Conservation (phyloP, 2,329 filamentous ascomycete genomes). For the Blastomyces silverae region DNA sequence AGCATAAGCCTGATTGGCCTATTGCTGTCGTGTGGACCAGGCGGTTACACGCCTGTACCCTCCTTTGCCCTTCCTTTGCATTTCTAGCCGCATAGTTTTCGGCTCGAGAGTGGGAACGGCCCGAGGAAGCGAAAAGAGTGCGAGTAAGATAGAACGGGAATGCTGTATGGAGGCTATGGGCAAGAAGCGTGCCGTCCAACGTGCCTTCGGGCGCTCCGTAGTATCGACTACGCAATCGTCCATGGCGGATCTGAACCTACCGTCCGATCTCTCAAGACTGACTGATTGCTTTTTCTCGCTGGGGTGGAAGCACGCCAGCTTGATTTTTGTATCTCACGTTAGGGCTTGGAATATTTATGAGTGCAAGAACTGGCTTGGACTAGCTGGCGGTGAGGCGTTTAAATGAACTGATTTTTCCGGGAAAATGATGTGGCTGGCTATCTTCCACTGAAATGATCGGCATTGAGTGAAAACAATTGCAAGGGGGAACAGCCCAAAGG, state of each 20-base stretch:
- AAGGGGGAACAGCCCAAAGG: neutral
- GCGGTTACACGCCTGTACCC: neutral
- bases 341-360: neutral
- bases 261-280: neutral
- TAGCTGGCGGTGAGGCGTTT: neutral
- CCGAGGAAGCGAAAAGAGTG: neutral
- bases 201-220: neutral
- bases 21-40: neutral
- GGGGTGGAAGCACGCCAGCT: neutral
- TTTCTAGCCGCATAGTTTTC: neutral
- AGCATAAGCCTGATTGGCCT: conserved; percentile 5
- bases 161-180: conserved; percentile 2
- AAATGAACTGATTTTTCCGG: neutral
- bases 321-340: neutral
- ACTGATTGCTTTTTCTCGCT: neutral
- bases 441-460: neutral
- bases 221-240: conserved; percentile 6
- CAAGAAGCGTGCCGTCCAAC: neutral
- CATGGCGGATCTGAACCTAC: neutral
- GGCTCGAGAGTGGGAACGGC: neutral
- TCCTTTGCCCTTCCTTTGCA: neutral
- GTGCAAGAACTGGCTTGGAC: neutral
- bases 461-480: neutral
- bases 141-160: neutral
- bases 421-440: conserved; percentile 2